Evolutionary conservation across 768 basidiomycete species (phyloP), one percentile per base, ranked within the genome.

Genomic region (Roridomyces roridus): DNA sequence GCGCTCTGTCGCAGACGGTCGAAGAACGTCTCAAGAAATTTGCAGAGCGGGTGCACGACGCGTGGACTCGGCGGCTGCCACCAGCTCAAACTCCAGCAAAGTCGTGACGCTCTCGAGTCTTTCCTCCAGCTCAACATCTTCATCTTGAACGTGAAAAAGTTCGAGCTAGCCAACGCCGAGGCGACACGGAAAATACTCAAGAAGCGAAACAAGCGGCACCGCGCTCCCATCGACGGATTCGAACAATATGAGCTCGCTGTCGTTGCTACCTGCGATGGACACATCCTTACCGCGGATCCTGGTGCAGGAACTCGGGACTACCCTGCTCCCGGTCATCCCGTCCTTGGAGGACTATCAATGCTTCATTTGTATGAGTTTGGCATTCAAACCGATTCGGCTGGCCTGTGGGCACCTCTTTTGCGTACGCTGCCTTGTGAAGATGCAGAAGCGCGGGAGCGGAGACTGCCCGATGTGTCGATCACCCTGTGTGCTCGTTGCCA

Each of bases 171-270:
- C 7, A 96, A 93, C 66, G 80, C 88, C 7, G 94, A 96, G 70
- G 95, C 94, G 2, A 91, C 89, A 3, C 85, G 94, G 31, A 97
- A 97, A 74, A 94, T 94, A 56, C 82, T 96, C 47, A 96, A 96
- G 80, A 97, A 97, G 68, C 95, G 96, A 67, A 82, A 91, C 25
- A 96, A 96, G 68, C 86, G n/a, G 92, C 4, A 96, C 94, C 0
- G 86, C 91, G 0, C 76, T 98, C 9, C 89, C 91, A 28, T 35
- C 45, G 26, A 55, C 51, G 25, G 55, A 58, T 42, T 25, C 55
- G 25, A 65, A 34, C 6, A 58, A 55, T 36, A 59, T 65, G 17
- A 64, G 64, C 25, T 70, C 74, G 14, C 68, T 76, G 18, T 73
- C 78, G 12, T 68, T 76, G 14, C 57, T 75, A 2, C 57, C 67